phyloP scores from a whole-genome alignment of 129 eudicot genomes.

The Flaveria trinervia region DNA sequence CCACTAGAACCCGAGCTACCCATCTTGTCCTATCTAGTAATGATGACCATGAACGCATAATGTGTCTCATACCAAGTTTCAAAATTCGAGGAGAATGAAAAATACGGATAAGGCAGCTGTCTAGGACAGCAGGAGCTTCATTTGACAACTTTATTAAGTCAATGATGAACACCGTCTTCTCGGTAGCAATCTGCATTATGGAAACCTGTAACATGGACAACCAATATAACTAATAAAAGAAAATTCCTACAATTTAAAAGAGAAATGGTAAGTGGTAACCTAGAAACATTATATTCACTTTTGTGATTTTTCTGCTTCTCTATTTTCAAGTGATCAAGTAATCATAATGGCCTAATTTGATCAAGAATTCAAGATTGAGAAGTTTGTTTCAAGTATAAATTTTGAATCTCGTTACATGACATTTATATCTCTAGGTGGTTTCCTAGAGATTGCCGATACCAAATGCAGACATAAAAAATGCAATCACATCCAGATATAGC shows the following conservation, averaged over 20 bases:
- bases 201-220: conserved; percentile 69
- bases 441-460: no score
- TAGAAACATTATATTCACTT: no score
- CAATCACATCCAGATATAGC: no score
- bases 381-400: neutral
- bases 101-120: conserved; percentile 76
- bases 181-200: conserved; percentile 94
- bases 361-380: neutral
- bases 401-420: neutral
- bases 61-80: conserved; percentile 73
- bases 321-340: neutral
- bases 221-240: conserved; percentile 13
- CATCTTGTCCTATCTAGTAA: conserved; percentile 5
- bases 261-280: no score
- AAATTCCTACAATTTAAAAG: neutral
- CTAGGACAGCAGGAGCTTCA: conserved; percentile 65
- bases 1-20: neutral
- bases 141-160: conserved; percentile 78
- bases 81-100: conserved; percentile 80
- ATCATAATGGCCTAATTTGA: neutral
- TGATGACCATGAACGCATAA: neutral
- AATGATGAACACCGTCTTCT: conserved; percentile 74
- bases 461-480: no score
- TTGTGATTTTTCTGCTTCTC: neutral
- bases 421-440: no score